Percentiles rank a stretch among this genome's conserved stretches.
These are phyloP conservation scores for fission yeast (Schizosaccharomyces pombe) DNA, from an alignment of 805 yeast species.

Conservation along the genomic window ASM294v3 CU329670.1:1403501-1404000, in stretches of 20 bases:
- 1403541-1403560: constrained; percentile 17
- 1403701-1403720: constrained; percentile 8
- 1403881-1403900: not conserved
- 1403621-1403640: constrained; percentile 12
- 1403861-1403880: not conserved
- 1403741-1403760: constrained; percentile 17
- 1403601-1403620: constrained; percentile 11
- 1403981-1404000: constrained; percentile 5
- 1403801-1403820: not conserved
- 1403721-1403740: constrained; percentile 15
- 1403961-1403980: constrained; percentile 7
- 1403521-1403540: constrained; percentile 18
- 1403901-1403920: not conserved
- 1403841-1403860: not conserved
- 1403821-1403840: not conserved
- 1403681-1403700: constrained; percentile 8
- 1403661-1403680: constrained; percentile 1
- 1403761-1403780: constrained; percentile 11
- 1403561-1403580: constrained; percentile 17
- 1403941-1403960: constrained; percentile 4
- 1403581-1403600: constrained; percentile 11
- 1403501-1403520: constrained; percentile 22
- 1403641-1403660: constrained; percentile 9
- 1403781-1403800: not conserved
- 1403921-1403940: not conserved